Evolutionary conservation across 1,284 basidiomycete species (phyloP), one percentile per base, ranked within the genome.

Genomic region (Trichosporon faecale): DNA sequence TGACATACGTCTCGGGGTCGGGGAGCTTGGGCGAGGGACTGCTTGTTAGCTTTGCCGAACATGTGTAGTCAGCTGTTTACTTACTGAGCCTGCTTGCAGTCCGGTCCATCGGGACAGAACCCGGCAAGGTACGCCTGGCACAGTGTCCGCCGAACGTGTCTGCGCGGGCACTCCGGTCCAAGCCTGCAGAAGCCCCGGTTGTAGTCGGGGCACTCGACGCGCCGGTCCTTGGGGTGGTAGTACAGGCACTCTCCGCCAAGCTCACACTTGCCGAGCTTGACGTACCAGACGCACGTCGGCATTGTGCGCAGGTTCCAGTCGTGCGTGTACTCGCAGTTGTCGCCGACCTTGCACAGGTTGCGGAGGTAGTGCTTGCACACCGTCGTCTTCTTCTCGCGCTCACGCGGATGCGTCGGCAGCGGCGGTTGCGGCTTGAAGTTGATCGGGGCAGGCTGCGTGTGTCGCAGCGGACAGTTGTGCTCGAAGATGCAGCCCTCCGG

Each of bases 341-440:
- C 93, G 69, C 95, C 96, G 84, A 99, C 99, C 86, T 99, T 99
- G 85, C 97, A 99, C 52, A 99, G 87, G 31, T 97, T 97, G 72
- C 97, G 89, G 37, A 99, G 89, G 93, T 96, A 99, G 85, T 99
- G 97, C 86, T 99, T 99, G 86, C 97, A 99, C n/a, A 99, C 93
- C 0, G 94, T 96, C 23, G 91, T 89, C 64, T 94, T 87, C 72
- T 93, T 90, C 79, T 95, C 93, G 71, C 94, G 86, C 79, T 95
- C 93, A 68, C 85, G 82, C 4, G 84, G 91, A 78, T 94, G 91
- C 0, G 88, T 88, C 1, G 93, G 92, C 2, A 91, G 84, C 71
- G 91, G 90, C 71, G 92, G 91, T 2, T 91, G 89, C 0, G 92
- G 91, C 79, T 92, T 90, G 77, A 97, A 98, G 83, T 98, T 98